These are phyloP conservation scores for Aspergillus caelatus DNA, from an alignment of 2,329 filamentous ascomycete genomes.

Conservation along the genomic window DNA sequence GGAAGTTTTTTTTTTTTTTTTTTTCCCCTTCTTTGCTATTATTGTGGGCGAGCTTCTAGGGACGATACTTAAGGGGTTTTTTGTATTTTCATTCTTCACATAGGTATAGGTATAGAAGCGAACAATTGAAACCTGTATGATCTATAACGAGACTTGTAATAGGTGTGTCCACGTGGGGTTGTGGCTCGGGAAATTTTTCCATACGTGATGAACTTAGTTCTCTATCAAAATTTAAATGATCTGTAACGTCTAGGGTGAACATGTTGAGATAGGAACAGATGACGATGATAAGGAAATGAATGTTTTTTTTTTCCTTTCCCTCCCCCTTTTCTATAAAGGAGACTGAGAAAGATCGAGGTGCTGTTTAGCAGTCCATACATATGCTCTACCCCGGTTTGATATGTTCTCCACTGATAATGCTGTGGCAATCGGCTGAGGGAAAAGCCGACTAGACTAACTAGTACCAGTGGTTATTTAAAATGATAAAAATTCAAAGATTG, in stretches of 20 bases:
- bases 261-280: background rate
- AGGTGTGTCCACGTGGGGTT: background rate
- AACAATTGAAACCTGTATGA: background rate
- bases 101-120: constrained; percentile 7
- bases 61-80: background rate
- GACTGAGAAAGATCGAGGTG: background rate
- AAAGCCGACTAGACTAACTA: background rate
- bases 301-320: too few species aligned
- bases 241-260: background rate
- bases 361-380: background rate
- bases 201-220: background rate
- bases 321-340: too few species aligned
- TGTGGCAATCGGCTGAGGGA: background rate
- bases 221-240: background rate
- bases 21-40: background rate
- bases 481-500: background rate
- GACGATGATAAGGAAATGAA: background rate
- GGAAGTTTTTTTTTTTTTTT: background rate
- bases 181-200: constrained; percentile 1
- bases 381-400: background rate
- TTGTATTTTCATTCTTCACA: background rate
- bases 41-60: background rate
- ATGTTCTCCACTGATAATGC: background rate
- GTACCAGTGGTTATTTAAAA: background rate
- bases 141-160: background rate